Base-by-base conservation (phyloP, 345 rosid species). In the Gossypium thurberi region DNA sequence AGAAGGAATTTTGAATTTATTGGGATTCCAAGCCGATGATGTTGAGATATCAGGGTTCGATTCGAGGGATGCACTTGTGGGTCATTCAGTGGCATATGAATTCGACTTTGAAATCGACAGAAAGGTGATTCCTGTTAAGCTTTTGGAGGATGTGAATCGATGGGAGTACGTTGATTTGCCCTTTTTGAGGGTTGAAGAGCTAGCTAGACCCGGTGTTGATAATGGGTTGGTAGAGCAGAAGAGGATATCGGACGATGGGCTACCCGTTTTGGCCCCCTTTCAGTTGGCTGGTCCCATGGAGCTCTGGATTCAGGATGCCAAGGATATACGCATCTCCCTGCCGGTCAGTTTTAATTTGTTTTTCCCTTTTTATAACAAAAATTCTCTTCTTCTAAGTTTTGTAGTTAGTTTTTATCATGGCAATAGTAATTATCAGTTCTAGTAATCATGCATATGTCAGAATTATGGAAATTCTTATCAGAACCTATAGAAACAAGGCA, bases 221-320 rank as follows among this genome's bases (percentile, higher is more conserved):
- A 87, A 85, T 10, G 84, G 80, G 65, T 72, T 95, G 47, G 28
- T 69, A 25, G 72, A 69, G 26, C 60, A 87, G 79, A 71, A 74
- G 71, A 58, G 55, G 23, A 80, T 80, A 46, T 53, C 72, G 61
- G 87, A 73, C 40, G 57, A 82, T 25, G 82, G 66, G 10, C 71
- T 87, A 65, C 97, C 95, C 56, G 91, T 90, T 76, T 79, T 94
- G 67, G 91, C 92, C 70, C 97, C 97, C 11, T 94, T 94, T 69
- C 98, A 92, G 84, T 87, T 94, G 64, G 93, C 97, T 60, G 98
- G 97, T 15, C 98, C 98, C 3, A 89, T 95, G 94, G 98, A 92
- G 81, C 75, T 95, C 60, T 95, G 99, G 99, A 86, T 95, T 73
- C 98, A 88, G 77, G 98, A 95, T 76, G 99, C 97, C 21, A 52